Percentiles rank a stretch among this genome's conserved stretches.
Conservation (phyloP, 1,284 basidiomycete genomes). For the Phellopilus nigrolimitatus region DNA sequence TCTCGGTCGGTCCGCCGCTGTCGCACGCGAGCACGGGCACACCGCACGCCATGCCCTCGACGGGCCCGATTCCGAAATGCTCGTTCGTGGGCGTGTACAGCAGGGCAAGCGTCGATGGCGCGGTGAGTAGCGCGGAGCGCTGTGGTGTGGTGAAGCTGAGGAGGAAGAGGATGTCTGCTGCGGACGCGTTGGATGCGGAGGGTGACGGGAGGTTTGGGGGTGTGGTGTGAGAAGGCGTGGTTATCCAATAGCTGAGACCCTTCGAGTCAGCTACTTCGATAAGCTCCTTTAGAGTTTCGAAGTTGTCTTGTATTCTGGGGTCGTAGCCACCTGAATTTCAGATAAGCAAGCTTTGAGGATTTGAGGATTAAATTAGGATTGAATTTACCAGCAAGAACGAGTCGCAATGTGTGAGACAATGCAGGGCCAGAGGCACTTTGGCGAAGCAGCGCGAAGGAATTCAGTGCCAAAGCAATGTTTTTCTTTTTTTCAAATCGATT, state of each 20-base stretch:
- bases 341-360: not conserved
- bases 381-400: slow-evolving; percentile 70
- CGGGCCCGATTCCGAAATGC: slow-evolving; percentile 95
- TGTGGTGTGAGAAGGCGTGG: slow-evolving; percentile 26
- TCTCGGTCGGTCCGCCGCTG: slow-evolving; percentile 91
- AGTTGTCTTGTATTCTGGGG: slow-evolving; percentile 64
- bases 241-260: slow-evolving; percentile 51
- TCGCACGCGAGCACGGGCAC: slow-evolving; percentile 87
- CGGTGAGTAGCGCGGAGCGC: slow-evolving; percentile 69
- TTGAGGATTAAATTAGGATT: not conserved
- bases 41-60: slow-evolving; percentile 93
- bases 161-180: slow-evolving; percentile 74
- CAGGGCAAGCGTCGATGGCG: slow-evolving; percentile 62
- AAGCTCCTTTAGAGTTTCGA: slow-evolving; percentile 55
- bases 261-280: slow-evolving; percentile 49
- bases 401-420: slow-evolving; percentile 37
- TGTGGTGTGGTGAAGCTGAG: slow-evolving; percentile 83
- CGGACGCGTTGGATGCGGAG: slow-evolving; percentile 32
- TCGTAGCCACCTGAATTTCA: slow-evolving; percentile 68
- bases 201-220: slow-evolving; percentile 31
- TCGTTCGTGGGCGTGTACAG: slow-evolving; percentile 95
- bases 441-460: slow-evolving; percentile 63
- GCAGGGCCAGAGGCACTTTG: slow-evolving; percentile 20
- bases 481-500: slow-evolving; percentile 98
- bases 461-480: slow-evolving; percentile 78